Percentiles rank a stretch among this genome's conserved stretches.
Evolutionary conservation across 805 yeast species (phyloP).

Genomic region (Ogataea sp.): DNA sequence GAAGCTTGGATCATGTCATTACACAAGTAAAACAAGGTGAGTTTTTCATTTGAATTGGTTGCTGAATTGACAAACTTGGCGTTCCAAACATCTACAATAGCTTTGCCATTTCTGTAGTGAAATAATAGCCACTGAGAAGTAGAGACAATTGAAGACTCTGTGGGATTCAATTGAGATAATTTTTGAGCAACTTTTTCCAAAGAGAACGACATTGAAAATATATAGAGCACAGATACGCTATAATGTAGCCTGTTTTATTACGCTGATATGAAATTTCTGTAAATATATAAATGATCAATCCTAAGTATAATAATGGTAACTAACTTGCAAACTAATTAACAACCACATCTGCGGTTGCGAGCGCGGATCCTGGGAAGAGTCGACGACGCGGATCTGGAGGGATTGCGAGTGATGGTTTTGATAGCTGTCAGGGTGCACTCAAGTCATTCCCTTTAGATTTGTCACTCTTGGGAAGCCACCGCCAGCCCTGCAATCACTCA

Average conservation of each 20-base stretch:
- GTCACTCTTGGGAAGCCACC: too few relatives aligned
- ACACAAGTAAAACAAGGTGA: conserved; percentile 59
- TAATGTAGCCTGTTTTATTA: too few relatives aligned
- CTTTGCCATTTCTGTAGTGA: conserved; percentile 50
- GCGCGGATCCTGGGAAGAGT: background rate
- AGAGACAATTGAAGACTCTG: conserved; percentile 68
- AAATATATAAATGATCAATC: too few relatives aligned
- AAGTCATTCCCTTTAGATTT: too few relatives aligned
- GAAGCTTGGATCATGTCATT: conserved; percentile 82
- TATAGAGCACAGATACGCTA: too few relatives aligned
- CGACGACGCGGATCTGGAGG: too few relatives aligned
- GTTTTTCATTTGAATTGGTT: conserved; percentile 24
- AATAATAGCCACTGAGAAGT: conserved; percentile 66
- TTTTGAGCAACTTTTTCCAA: conserved; percentile 40
- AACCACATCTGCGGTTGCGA: background rate
- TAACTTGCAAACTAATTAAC: background rate
- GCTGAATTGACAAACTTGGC: conserved; percentile 7
- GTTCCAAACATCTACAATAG: conserved; percentile 48
- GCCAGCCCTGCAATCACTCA: too few relatives aligned
- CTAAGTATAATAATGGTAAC: too few relatives aligned
- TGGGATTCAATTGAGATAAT: conserved; percentile 40
- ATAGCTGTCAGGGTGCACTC: too few relatives aligned
- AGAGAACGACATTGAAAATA: conserved; percentile 52
- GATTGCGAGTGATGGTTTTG: too few relatives aligned
- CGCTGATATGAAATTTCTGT: too few relatives aligned